Conservation (phyloP, 75 land plant genomes). For the Pseudotsuga menziesii region DNA sequence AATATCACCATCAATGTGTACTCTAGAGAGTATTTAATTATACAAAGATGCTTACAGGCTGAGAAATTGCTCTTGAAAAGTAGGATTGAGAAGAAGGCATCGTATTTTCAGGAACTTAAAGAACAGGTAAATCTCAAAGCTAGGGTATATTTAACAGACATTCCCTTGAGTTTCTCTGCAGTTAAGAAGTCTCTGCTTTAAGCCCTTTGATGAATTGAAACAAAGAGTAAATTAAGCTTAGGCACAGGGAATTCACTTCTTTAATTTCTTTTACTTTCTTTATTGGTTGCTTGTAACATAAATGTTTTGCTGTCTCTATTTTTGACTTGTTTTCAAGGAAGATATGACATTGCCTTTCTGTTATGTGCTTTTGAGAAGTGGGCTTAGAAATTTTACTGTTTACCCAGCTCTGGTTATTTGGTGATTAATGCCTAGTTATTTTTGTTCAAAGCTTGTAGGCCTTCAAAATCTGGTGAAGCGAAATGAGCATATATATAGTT, state of each 20-base stretch:
- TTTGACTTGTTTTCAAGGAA: background rate
- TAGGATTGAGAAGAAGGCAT: conserved; percentile 87
- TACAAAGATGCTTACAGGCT: conserved; percentile 36
- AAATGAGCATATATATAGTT: conserved; percentile 32
- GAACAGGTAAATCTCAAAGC: conserved; percentile 59
- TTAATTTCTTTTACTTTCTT: background rate
- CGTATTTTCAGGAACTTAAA: conserved; percentile 84
- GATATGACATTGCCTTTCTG: background rate
- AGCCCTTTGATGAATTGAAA: background rate
- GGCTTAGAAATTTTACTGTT: background rate
- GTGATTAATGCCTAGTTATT: conserved; percentile 7
- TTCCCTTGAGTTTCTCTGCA: background rate
- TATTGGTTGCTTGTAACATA: background rate
- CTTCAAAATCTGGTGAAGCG: conserved; percentile 43
- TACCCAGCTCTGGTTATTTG: background rate
- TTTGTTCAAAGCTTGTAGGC: conserved; percentile 33
- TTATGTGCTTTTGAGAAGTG: background rate
- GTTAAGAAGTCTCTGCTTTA: background rate
- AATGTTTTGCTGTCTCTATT: background rate
- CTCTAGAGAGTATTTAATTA: background rate
- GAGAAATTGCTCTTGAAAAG: conserved; percentile 66
- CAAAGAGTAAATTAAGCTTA: background rate
- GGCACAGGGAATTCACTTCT: background rate
- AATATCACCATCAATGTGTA: background rate
- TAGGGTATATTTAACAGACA: background rate